These are phyloP conservation scores for Cardamine chenopodiifolia DNA, from an alignment of 345 rosid species.

Conservation along the genomic window DNA sequence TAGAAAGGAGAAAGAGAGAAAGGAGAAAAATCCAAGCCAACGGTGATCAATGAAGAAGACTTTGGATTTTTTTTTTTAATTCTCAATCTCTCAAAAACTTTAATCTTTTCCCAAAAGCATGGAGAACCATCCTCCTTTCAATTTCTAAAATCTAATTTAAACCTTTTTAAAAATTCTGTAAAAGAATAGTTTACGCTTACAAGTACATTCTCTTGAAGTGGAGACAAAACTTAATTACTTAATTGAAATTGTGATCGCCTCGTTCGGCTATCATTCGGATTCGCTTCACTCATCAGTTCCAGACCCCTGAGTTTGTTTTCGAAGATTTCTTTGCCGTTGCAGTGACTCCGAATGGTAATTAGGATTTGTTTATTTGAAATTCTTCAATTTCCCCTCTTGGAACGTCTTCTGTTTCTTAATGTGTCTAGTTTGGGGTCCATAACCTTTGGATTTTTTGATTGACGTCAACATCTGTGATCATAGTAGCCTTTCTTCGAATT, in stretches of 20 bases:
- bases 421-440: too few relatives aligned
- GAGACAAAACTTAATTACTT: neutral
- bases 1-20: constrained; percentile 19
- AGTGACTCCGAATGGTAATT: too few relatives aligned
- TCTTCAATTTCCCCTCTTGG: too few relatives aligned
- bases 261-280: neutral
- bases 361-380: too few relatives aligned
- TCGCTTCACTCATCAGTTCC: too few relatives aligned
- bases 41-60: constrained; percentile 16
- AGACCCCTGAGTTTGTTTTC: too few relatives aligned
- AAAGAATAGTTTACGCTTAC: neutral
- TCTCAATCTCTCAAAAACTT: neutral
- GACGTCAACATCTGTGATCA: too few relatives aligned
- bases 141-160: constrained; percentile 26
- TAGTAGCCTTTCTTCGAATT: neutral
- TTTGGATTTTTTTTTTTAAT: neutral
- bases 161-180: neutral
- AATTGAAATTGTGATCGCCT: neutral
- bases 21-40: constrained; percentile 28
- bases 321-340: too few relatives aligned
- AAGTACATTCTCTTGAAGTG: neutral
- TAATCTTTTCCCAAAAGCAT: constrained; percentile 17
- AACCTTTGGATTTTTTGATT: too few relatives aligned
- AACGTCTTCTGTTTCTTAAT: too few relatives aligned
- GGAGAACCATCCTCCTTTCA: constrained; percentile 35